These are phyloP conservation scores for Rasamsonia emersonii DNA, from an alignment of 2,329 filamentous ascomycete species.

Conservation along the genomic window DNA sequence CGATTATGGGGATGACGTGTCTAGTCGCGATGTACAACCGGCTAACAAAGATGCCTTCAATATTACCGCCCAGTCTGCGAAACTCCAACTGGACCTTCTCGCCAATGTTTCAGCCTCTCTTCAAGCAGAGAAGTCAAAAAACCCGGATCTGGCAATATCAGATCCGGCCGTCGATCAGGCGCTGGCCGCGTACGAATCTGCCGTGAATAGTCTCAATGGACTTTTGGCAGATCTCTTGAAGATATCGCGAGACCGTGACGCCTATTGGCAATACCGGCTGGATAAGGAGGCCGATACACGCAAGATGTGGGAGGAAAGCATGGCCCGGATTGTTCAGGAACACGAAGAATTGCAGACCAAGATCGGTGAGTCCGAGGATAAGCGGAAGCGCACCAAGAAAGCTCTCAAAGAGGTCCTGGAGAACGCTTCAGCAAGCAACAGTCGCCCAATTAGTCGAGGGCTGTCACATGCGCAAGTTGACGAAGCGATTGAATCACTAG, in stretches of 20 bases:
- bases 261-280: conserved; percentile 92
- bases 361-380: conserved; percentile 82
- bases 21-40: conserved; percentile 63
- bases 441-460: conserved; percentile 24
- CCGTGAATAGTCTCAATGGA: conserved; percentile 76
- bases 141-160: conserved; percentile 63
- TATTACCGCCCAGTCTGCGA: conserved; percentile 92
- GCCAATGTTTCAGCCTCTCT: conserved; percentile 77
- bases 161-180: conserved; percentile 71
- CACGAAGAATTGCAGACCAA: conserved; percentile 84
- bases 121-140: conserved; percentile 59
- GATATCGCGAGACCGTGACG: conserved; percentile 87
- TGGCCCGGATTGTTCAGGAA: conserved; percentile 91
- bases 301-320: conserved; percentile 97
- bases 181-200: conserved; percentile 75
- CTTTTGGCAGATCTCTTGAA: conserved; percentile 80
- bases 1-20: conserved; percentile 71
- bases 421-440: conserved; percentile 37
- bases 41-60: conserved; percentile 89
- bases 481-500: conserved; percentile 26
- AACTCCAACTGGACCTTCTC: conserved; percentile 83
- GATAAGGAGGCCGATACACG: conserved; percentile 87
- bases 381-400: conserved; percentile 80
- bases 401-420: conserved; percentile 80
- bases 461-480: conserved; percentile 23